Evolutionary conservation across 495 filamentous ascomycete species (phyloP), one percentile per base, ranked within the genome.

Genomic region (Penicillium verhagenii): DNA sequence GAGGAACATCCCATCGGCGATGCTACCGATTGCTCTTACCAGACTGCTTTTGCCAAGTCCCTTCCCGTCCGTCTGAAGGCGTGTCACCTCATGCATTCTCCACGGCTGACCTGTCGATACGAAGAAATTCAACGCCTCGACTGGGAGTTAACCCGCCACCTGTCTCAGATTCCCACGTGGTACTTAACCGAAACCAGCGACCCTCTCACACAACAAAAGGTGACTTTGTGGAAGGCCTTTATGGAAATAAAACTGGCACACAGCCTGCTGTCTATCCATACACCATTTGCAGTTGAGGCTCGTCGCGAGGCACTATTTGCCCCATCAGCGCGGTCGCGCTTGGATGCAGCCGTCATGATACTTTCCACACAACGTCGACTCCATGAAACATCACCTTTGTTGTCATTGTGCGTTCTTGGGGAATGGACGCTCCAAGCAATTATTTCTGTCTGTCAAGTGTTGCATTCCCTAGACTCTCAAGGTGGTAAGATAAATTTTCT

Each of bases 121-220:
- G 73, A 77, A 23, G 74, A 77, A 24, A 74, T 77, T n/a, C 67
- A 70, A 10, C 68, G 62, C 4, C 46, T 77, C 21, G 73, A 77
- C 35, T 72, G 69, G 68, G 74, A 76, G 40, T 47, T 77, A 16
- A 67, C 52, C 47, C 67, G 66, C 6, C 62, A 74, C 16, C 58
- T 75, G n/a, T 65, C 73, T 43, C 62, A 59, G 2, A 68, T 76
- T 39, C 74, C 74, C 0, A 16, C 46, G 3, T 77, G 74, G 74
- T 16, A 42, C 1, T 19, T 53, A 2, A 24, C 65, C 0, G 68
- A 71, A 5, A 18, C 54, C 11, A 65, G 47, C 21, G 65, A 69
- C 21, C 24, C 65, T 4, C 52, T 63, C 6, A 62, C 53, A 0
- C 65, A 68, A n/a, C 65, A 72, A 23, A 74, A 72, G 24, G 46